These are phyloP conservation scores for Podospora tetraspora DNA, from an alignment of 495 filamentous ascomycete genomes.

Conservation along the genomic window DNA sequence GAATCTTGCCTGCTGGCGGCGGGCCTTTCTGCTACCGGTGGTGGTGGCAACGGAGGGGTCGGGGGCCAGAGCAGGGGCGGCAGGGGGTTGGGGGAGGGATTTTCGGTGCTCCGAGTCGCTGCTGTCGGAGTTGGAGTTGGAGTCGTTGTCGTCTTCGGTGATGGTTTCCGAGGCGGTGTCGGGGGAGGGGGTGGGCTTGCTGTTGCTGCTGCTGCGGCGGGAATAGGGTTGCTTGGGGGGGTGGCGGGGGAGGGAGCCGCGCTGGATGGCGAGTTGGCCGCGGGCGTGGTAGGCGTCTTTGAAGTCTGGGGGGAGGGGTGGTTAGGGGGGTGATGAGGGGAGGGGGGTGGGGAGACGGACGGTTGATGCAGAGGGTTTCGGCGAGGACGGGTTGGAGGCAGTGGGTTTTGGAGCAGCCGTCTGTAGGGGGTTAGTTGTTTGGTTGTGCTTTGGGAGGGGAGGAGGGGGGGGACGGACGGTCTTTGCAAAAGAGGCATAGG, in stretches of 20 bases:
- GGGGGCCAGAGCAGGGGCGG: background rate
- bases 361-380: slow-evolving; percentile 22
- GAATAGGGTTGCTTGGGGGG: background rate
- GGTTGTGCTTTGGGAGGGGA: background rate
- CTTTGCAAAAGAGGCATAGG: slow-evolving; percentile 19
- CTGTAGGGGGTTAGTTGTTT: slow-evolving; percentile 1
- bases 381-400: slow-evolving; percentile 20
- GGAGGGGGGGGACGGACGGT: slow-evolving; percentile 7
- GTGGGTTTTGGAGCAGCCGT: slow-evolving; percentile 18
- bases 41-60: too few relatives aligned
- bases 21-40: background rate
- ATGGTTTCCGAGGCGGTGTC: slow-evolving; percentile 4
- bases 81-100: background rate
- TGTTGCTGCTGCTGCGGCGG: background rate
- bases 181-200: background rate
- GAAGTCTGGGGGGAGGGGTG: slow-evolving; percentile 19
- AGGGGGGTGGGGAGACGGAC: slow-evolving; percentile 5
- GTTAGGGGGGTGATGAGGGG: background rate
- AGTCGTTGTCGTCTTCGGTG: background rate
- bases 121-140: slow-evolving; percentile 1
- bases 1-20: background rate
- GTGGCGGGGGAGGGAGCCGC: background rate
- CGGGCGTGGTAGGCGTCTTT: slow-evolving; percentile 24
- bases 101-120: background rate
- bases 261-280: slow-evolving; percentile 15